Evolutionary conservation across 2,329 filamentous ascomycete species (phyloP).

Genomic region (Venturia nashicola): DNA sequence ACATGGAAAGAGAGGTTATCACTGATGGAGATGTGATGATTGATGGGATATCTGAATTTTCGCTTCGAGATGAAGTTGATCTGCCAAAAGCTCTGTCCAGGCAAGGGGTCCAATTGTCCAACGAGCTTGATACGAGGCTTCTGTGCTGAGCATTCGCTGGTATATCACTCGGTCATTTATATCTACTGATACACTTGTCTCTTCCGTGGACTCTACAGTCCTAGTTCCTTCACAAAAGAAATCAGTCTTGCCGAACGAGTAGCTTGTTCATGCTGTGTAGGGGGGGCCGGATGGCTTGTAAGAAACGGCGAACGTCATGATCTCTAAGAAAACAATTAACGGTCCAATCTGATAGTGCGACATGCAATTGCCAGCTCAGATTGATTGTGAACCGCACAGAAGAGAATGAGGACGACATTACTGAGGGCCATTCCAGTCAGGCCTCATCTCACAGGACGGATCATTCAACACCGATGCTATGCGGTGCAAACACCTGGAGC

Average conservation of each 20-base stretch:
- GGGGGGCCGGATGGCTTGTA: not conserved
- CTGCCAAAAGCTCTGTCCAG: not conserved
- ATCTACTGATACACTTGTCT: not conserved
- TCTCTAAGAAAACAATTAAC: not conserved
- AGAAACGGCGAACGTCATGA: not conserved
- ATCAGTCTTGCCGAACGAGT: not conserved
- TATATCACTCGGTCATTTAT: not conserved
- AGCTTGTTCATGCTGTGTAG: not conserved
- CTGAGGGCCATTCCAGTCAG: not conserved
- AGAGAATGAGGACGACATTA: not conserved
- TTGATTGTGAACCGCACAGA: not conserved
- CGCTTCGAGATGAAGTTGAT: not conserved
- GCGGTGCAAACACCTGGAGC: constrained; percentile 67
- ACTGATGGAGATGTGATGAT: not conserved
- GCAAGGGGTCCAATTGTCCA: not conserved
- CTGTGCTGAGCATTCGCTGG: too few relatives aligned
- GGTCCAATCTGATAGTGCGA: not conserved
- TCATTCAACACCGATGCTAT: constrained; percentile 39
- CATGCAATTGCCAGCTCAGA: not conserved
- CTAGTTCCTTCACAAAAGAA: not conserved
- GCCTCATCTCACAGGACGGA: not conserved
- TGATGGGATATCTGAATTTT: not conserved
- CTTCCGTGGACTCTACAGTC: too few relatives aligned
- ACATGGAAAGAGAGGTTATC: not conserved
- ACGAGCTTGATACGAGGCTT: too few relatives aligned